Evolutionary conservation across 441 rosid genomes (phyloP), one percentile per base, ranked within the genome.

Genomic region (Pelargonium citronellum): DNA sequence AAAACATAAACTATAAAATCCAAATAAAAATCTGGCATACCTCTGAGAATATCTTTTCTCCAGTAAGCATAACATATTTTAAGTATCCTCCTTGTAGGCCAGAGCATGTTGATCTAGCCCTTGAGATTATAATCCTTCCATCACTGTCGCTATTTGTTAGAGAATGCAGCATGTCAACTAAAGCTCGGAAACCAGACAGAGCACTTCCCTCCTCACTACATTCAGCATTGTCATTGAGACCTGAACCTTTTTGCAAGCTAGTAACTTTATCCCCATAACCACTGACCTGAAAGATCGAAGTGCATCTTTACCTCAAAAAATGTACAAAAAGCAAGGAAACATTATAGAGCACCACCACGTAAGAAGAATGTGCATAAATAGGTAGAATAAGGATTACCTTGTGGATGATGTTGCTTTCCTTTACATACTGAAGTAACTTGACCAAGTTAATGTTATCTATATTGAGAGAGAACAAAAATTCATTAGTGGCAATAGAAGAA

Each of bases 1-100:
- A 37, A 13, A 13, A 51, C 12, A 30, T 19, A 39, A 73, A 19
- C 12, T 16, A 19, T n/a, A 41, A 67, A 44, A 73, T 41, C 15
- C 13, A 41, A 17, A 57, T 3, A 19, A 47, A 68, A 22, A 63
- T 17, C 63, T 46, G 75, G 72, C 84, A 46, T 70, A 94, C 99
- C 99, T 95, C 95, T 0, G 92, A 87, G 65, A 92, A 95, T 69
- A 92, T 82, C 81, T 89, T 92, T 51, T 90, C 88, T 61, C 96
- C 99, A 4, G 95, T 87, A 71, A 92, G 91, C 99, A 90, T 95
- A 60, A 92, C 91, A 80, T 87, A 95, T 82, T 95, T 92, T 41
- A 95, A 66, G 79, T 61, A 85, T 71, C 91, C 91, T 71, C 79
- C 96, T 71, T 77, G 83, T 72, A 70, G 79, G 76, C 82, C 90